These are phyloP conservation scores for Cephaloascus fragrans DNA, from an alignment of 805 yeast species.

Conservation along the genomic window DNA sequence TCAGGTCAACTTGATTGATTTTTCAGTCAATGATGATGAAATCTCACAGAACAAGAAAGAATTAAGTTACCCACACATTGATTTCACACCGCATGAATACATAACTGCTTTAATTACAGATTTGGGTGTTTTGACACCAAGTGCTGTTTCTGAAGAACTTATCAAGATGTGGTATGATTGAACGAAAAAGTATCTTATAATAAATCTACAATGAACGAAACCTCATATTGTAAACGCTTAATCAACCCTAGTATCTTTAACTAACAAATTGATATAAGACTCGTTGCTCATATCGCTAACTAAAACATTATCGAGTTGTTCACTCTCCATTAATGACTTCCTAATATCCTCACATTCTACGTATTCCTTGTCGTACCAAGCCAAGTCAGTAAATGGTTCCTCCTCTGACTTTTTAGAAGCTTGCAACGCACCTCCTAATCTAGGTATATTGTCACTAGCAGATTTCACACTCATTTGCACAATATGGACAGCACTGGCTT, in stretches of 20 bases:
- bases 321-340: conserved; percentile 12
- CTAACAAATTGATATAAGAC: conserved; percentile 19
- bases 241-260: background rate
- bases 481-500: conserved; percentile 35
- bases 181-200: too few relatives aligned
- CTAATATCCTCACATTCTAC: conserved; percentile 15
- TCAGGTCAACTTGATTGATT: background rate
- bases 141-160: conserved; percentile 97
- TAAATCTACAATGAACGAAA: too few relatives aligned
- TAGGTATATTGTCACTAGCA: conserved; percentile 44
- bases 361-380: conserved; percentile 34
- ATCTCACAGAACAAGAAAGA: background rate
- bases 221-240: too few relatives aligned
- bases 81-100: conserved; percentile 92
- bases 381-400: conserved; percentile 34
- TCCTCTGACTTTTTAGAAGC: conserved; percentile 58
- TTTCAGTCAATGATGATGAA: background rate
- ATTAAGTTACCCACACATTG: conserved; percentile 29
- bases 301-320: conserved; percentile 9
- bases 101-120: conserved; percentile 95
- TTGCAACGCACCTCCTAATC: conserved; percentile 60
- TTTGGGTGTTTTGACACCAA: conserved; percentile 91
- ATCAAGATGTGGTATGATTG: conserved; percentile 97
- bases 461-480: conserved; percentile 71
- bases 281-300: conserved; percentile 13